Base-by-base conservation (phyloP, 1,139 yeast genomes). In the Meyerozyma sp. region DNA sequence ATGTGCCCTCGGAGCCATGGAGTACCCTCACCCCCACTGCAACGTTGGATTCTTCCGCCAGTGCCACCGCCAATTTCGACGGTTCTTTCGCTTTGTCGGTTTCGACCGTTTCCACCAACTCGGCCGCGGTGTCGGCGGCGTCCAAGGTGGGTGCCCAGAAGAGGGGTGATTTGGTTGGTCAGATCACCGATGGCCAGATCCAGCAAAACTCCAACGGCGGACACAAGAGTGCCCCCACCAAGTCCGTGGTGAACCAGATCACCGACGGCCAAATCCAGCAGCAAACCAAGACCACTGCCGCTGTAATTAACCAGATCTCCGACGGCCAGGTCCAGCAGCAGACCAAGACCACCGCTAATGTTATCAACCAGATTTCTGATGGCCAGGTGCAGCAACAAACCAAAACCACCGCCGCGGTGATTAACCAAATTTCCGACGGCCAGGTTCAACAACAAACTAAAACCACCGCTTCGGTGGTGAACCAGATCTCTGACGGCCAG, bases 261-360 rank as follows among this genome's bases (percentile, higher is more conserved):
- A 44, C 49, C 3, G 62, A 57, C 39, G 62, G 68, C 42, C 57
- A 61, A 47, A 38, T 62, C 49, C 54, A 51, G 39, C 49, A 34
- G 16, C 46, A 41, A 48, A 30, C 34, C 16, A 30, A 30, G 8
- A 50, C 46, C 42, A 45, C 47, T 26, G 45, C 48, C 20, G 39
- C 42, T 6, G 49, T 50, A 11, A 53, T 54, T 9, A 32, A 39
- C 34, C 54, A 52, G 58, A 63, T 71, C 47, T 59, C 61, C 45
- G 74, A 68, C 46, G 77, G 76, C 46, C 85, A 81, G 67, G 68
- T 79, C 53, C 85, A 73, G 57, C 69, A 74, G 46, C 62, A 70
- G 43, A 61, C 25, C 42, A 64, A 25, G 40, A 38, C 44, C 42
- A 42, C 53, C 32, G 53, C 67, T 35, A 49, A 60, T 39, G 58